phyloP scores from a whole-genome alignment of 768 basidiomycete genomes.

The Cyathus striatus region DNA sequence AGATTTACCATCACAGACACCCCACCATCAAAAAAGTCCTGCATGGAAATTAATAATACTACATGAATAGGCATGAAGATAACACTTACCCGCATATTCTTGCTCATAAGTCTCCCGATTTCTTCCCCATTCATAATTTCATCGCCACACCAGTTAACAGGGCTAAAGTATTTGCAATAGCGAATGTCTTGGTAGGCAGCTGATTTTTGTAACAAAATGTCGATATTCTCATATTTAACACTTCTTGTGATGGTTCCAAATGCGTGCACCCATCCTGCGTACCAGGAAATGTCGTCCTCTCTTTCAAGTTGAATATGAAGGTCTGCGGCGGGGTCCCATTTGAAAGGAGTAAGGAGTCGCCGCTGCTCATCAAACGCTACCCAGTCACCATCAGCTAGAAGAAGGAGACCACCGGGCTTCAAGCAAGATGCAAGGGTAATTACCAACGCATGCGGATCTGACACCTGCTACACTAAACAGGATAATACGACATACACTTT shows the following conservation, averaged over 20 bases:
- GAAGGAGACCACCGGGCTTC: conserved; percentile 17
- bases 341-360: conserved; percentile 10
- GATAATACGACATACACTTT: neutral
- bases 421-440: conserved; percentile 9
- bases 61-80: neutral
- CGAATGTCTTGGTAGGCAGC: neutral
- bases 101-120: conserved; percentile 1
- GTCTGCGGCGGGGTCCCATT: conserved; percentile 5
- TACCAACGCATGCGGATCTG: conserved; percentile 10
- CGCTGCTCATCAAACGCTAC: conserved; percentile 11
- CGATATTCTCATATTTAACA: conserved; percentile 9
- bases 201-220: conserved; percentile 3
- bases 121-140: conserved; percentile 3
- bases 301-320: conserved; percentile 6
- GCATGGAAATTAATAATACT: conserved; percentile 1
- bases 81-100: conserved; percentile 5
- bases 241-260: conserved; percentile 11
- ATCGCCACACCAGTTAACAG: conserved; percentile 3
- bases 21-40: neutral
- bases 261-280: conserved; percentile 15
- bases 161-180: conserved; percentile 1
- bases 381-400: conserved; percentile 16
- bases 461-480: conserved; percentile 6
- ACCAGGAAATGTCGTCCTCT: conserved; percentile 10
- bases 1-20: neutral